Conservation (phyloP, 768 basidiomycete species). For the Kwoniella sp. region DNA sequence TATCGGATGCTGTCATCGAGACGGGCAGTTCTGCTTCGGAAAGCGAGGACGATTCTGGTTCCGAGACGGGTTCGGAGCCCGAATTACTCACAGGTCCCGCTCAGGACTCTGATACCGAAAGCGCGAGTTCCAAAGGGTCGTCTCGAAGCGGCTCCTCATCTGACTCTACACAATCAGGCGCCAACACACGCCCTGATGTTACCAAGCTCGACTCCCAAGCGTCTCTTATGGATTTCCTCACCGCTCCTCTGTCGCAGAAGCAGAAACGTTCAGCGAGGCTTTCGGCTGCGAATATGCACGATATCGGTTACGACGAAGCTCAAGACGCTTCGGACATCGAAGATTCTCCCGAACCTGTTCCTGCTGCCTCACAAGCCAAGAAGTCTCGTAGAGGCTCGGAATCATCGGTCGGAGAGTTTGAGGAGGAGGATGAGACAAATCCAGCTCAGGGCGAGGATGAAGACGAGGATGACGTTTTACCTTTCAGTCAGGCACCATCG, state of each 20-base stretch:
- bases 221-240: constrained; percentile 26
- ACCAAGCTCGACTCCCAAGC: constrained; percentile 10
- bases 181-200: neutral
- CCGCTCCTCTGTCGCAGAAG: constrained; percentile 25
- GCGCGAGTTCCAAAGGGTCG: neutral
- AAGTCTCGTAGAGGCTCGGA: constrained; percentile 22
- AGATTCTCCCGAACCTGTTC: constrained; percentile 9
- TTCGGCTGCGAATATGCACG: constrained; percentile 32
- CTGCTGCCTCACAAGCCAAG: neutral
- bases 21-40: constrained; percentile 37
- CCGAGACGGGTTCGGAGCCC: constrained; percentile 11
- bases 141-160: neutral
- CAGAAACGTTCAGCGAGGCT: constrained; percentile 23
- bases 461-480: constrained; percentile 37
- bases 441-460: constrained; percentile 30
- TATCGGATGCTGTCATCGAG: constrained; percentile 44
- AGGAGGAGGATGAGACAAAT: constrained; percentile 5
- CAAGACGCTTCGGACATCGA: constrained; percentile 19
- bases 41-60: constrained; percentile 17
- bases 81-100: neutral
- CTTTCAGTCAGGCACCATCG: constrained; percentile 12
- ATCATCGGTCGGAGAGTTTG: constrained; percentile 40
- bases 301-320: constrained; percentile 21
- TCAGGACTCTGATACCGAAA: neutral
- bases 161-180: neutral